Base-by-base conservation (phyloP, 2,329 filamentous ascomycete species). In the Pseudogymnoascus sp. region DNA sequence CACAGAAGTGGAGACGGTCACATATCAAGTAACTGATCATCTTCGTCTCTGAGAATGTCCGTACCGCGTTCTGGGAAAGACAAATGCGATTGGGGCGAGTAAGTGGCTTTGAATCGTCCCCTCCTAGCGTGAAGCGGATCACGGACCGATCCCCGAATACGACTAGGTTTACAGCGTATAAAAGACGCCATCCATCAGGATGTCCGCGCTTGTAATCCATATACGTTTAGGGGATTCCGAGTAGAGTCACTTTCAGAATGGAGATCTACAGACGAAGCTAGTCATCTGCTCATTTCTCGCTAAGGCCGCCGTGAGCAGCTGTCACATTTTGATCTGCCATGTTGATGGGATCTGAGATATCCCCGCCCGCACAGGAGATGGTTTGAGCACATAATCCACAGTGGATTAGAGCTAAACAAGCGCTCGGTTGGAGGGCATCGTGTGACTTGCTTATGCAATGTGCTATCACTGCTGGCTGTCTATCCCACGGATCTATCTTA, bases 401-500 rank as follows among this genome's bases (percentile, higher is more conserved):
- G 25, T 42, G 42, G 25, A 52, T 52, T 52, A 7, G 25, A 52
- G 25, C 42, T 52, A 52, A 52, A 52, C 42, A 52, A 52, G 15
- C 42, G 25, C 25, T 29, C 42, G 25, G 25, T 52, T 52, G 25
- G 25, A 52, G 15, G 5, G 4, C 42, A 52, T 31, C 42, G 42
- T 52, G 42, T 52, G 42, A 52, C 42, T 52, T 52, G 42, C 13
- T n/a, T 15, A 52, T 52, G 42, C 42, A 52, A 15, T 52, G 42
- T n/a, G n/a, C 25, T 9, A 52, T 40, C 39, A 40, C 15, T 39
- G 18, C 18, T 39, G 4, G n/a, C n/a, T n/a, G n/a, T 8, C 15
- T 9, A 21, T 52, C 25, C 42, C 42, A 8, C 13, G 42, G 25
- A 29, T 52, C 25, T 52, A 52, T 52, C 42, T 52, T 52, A 52